Evolutionary conservation across 352 stramenopile species (phyloP).

Genomic region (Phytophthora rubi): DNA sequence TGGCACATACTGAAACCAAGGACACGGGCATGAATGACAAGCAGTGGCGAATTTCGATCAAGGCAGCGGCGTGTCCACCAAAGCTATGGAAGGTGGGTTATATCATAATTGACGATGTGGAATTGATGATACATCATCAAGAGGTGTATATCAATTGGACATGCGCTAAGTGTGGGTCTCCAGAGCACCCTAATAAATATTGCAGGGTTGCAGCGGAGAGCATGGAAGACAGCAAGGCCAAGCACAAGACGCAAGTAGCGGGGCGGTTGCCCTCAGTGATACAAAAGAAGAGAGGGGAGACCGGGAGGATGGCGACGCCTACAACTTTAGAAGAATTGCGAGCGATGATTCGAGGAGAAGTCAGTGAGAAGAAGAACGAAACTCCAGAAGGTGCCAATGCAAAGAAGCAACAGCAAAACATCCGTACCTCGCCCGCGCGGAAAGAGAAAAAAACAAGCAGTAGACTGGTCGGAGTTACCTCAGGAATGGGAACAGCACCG

Average conservation of each 20-base stretch:
- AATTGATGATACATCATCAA: background rate
- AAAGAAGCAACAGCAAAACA: too few species aligned
- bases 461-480: too few species aligned
- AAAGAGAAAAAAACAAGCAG: too few species aligned
- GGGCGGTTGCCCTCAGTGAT: background rate
- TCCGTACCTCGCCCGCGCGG: too few species aligned
- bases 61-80: background rate
- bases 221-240: background rate
- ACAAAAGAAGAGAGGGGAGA: background rate
- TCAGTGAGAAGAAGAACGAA: too few species aligned
- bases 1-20: background rate
- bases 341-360: too few species aligned
- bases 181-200: conserved; percentile 1
- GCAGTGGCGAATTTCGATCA: conserved; percentile 1
- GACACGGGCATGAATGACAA: background rate
- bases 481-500: too few species aligned
- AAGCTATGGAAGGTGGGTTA: background rate
- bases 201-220: background rate
- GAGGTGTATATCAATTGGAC: conserved; percentile 1
- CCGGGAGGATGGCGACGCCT: too few species aligned
- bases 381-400: too few species aligned
- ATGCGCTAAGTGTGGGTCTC: background rate
- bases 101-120: background rate
- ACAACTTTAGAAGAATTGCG: too few species aligned
- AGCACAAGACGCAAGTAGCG: too few species aligned